phyloP scores from a whole-genome alignment of 805 yeast species.

The Lachancea nothofagi region DNA sequence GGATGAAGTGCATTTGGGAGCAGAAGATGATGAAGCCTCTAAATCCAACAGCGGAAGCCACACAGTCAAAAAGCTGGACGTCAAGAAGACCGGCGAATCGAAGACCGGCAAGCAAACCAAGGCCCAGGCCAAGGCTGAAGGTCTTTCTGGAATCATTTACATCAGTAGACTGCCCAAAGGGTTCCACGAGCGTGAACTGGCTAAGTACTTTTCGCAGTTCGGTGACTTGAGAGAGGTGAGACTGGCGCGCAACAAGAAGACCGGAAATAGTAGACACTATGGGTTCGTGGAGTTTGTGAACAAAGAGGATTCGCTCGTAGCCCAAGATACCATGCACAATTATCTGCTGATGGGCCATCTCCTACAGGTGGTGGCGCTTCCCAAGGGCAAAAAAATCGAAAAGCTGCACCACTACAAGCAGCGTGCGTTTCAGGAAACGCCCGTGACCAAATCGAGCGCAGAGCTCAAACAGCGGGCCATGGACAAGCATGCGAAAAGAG shows the following conservation, averaged over 20 bases:
- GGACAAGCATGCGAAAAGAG: conserved; percentile 33
- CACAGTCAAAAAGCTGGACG: conserved; percentile 28
- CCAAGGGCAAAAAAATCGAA: conserved; percentile 43
- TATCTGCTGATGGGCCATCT: conserved; percentile 85
- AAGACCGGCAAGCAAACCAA: conserved; percentile 18
- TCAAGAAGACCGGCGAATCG: conserved; percentile 17
- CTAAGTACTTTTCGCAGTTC: conserved; percentile 81
- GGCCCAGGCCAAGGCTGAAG: conserved; percentile 14
- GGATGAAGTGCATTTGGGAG: conserved; percentile 24
- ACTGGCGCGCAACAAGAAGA: conserved; percentile 80
- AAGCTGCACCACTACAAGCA: conserved; percentile 34
- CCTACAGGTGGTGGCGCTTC: conserved; percentile 54
- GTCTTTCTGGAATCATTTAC: conserved; percentile 65
- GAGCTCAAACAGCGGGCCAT: conserved; percentile 31
- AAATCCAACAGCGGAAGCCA: conserved; percentile 14
- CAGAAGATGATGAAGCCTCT: no score
- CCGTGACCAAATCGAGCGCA: conserved; percentile 29
- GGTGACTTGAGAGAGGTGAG: conserved; percentile 77
- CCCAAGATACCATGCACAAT: conserved; percentile 94
- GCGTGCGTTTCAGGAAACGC: conserved; percentile 30
- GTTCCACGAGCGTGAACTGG: conserved; percentile 73
- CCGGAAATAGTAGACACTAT: conserved; percentile 87
- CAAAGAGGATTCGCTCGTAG: conserved; percentile 73
- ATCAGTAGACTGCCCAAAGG: conserved; percentile 92
- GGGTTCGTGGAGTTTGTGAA: conserved; percentile 82